Conservation (phyloP, 1,284 basidiomycete species). For the Dichomitus squalens region DNA sequence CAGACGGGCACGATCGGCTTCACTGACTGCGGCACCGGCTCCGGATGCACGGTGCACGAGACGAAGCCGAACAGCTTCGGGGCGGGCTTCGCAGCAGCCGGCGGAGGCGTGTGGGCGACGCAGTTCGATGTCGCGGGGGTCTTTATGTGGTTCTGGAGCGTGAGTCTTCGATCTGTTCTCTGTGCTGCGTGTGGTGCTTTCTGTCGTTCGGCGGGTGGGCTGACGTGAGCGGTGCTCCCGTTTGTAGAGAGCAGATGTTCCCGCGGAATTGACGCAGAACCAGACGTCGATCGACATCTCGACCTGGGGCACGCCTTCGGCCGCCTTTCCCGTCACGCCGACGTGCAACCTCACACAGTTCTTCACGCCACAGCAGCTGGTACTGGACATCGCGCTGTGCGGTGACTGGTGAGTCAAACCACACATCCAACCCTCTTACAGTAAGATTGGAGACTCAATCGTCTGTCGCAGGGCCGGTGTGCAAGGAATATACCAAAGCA, state of each 20-base stretch:
- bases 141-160: slow-evolving; percentile 79
- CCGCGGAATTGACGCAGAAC: slow-evolving; percentile 42
- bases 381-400: slow-evolving; percentile 62
- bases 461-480: slow-evolving; percentile 50
- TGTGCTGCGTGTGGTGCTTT: background rate
- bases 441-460: too few relatives aligned
- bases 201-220: too few relatives aligned
- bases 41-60: slow-evolving; percentile 69
- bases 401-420: slow-evolving; percentile 45
- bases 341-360: slow-evolving; percentile 48
- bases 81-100: slow-evolving; percentile 57
- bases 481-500: slow-evolving; percentile 39
- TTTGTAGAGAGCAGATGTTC: slow-evolving; percentile 42
- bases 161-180: slow-evolving; percentile 36
- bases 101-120: slow-evolving; percentile 75
- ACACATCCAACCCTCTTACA: background rate
- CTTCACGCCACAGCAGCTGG: slow-evolving; percentile 55
- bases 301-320: slow-evolving; percentile 55
- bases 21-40: slow-evolving; percentile 49
- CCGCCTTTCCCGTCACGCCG: slow-evolving; percentile 45
- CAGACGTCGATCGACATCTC: slow-evolving; percentile 51
- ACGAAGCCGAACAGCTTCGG: slow-evolving; percentile 61
- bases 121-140: slow-evolving; percentile 66
- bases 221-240: background rate
- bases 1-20: slow-evolving; percentile 32